Evolutionary conservation across 1,284 basidiomycete species (phyloP), one percentile per base, ranked within the genome.

Genomic region (Heterobasidion irregulare): DNA sequence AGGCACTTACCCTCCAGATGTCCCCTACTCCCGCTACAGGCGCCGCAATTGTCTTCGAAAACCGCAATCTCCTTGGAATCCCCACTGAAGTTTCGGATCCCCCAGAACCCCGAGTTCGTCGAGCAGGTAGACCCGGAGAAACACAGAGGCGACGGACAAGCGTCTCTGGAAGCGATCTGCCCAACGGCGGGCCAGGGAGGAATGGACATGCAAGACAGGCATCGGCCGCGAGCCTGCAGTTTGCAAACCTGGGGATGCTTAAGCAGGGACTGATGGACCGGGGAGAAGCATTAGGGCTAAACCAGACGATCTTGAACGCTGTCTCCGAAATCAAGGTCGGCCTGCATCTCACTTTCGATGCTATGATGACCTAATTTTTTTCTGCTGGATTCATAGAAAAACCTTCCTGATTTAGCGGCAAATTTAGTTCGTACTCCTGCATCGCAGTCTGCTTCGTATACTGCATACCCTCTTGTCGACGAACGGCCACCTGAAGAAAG

Each of bases 1-100:
- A 98, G 68, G 94, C 94, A 0, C 68, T 90, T 45, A 80, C 83
- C 8, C 71, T 98, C 2, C 84, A 89, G 56, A 80, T 88, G 68
- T 79, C 89, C 2, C 84, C 88, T 2, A 85, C 75, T 1, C 80
- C 88, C 1, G 72, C 86, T 0, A 84, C 85, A 0, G 93, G 92
- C 8, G 80, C 83, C 19, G 80, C 87, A 6, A 69, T 94, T 34
- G 77, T 88, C 6, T 72, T 91, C 43, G 91, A 95, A 71, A 96
- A 96, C 65, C 76, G 81, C 45, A 89, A 88, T 61, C 61, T 87
- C 2, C 74, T 96, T 45, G 79, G 82, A 49, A 86, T 95, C 45
- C 77, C 83, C 1, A 66, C 81, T 0, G 86, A 90, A 52, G 73
- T 84, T 8, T 79, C 82, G 2, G 76, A 79, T 12, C 72, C 77